These are phyloP conservation scores for Paracorniculantispora psalliotae DNA, from an alignment of 2,329 filamentous ascomycete genomes.

Conservation along the genomic window DNA sequence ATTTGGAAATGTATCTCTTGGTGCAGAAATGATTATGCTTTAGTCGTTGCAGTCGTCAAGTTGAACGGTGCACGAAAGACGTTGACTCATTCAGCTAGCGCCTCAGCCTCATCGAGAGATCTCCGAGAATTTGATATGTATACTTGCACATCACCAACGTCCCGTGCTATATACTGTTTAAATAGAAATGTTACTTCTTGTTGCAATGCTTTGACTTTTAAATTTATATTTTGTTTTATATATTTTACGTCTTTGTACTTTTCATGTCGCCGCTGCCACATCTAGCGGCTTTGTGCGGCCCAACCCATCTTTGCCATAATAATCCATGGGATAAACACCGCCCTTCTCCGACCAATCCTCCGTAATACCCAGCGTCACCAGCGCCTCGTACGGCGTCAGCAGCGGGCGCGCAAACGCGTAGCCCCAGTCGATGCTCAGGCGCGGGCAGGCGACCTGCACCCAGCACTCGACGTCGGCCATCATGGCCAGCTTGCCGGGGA, in stretches of 20 bases:
- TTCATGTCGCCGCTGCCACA: conserved; percentile 20
- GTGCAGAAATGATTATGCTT: no score
- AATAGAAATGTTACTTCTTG: no score
- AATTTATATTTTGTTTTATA: conserved; percentile 3
- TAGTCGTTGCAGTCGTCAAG: neutral
- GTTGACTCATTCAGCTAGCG: conserved; percentile 1
- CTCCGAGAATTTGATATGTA: neutral
- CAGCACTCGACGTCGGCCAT: conserved; percentile 95
- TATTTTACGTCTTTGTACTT: neutral
- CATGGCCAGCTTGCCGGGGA: conserved; percentile 88
- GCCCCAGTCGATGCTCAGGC: conserved; percentile 96
- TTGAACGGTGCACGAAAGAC: neutral
- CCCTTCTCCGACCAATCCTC: conserved; percentile 62
- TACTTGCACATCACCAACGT: no score
- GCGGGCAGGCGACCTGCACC: conserved; percentile 97
- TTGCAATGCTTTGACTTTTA: no score
- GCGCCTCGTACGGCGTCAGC: conserved; percentile 89
- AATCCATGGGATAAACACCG: conserved; percentile 93
- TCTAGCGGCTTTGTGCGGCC: conserved; percentile 64
- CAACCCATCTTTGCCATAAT: conserved; percentile 87
- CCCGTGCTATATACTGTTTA: no score
- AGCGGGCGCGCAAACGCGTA: conserved; percentile 89
- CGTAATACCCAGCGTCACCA: conserved; percentile 77
- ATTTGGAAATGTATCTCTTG: no score
- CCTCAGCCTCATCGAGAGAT: neutral